Conservation (phyloP, 2,329 filamentous ascomycete genomes). For the Tothia fuscella region DNA sequence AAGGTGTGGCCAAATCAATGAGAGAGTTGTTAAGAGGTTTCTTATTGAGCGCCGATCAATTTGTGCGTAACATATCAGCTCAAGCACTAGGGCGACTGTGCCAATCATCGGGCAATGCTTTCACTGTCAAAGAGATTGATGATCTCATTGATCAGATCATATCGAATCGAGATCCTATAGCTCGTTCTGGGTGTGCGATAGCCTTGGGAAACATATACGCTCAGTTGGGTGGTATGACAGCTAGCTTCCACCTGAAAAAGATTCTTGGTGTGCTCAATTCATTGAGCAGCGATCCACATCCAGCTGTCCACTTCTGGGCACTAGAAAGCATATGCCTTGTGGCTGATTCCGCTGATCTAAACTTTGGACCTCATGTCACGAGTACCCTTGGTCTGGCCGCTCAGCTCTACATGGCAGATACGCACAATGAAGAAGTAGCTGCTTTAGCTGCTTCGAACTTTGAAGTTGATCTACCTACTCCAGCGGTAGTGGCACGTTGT, state of each 20-base stretch:
- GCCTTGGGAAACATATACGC: slow-evolving; percentile 88
- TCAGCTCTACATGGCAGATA: slow-evolving; percentile 83
- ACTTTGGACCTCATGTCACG: slow-evolving; percentile 81
- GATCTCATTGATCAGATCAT: slow-evolving; percentile 90
- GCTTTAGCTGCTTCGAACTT: slow-evolving; percentile 79
- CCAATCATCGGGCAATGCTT: slow-evolving; percentile 69
- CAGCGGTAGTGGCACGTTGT: slow-evolving; percentile 72
- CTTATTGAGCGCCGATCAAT: slow-evolving; percentile 71
- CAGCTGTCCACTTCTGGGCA: slow-evolving; percentile 92
- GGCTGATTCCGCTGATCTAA: slow-evolving; percentile 82
- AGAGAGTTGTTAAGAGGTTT: slow-evolving; percentile 66
- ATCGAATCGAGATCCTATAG: slow-evolving; percentile 81
- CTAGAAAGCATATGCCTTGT: slow-evolving; percentile 77
- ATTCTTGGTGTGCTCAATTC: slow-evolving; percentile 99
- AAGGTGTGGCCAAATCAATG: slow-evolving; percentile 63
- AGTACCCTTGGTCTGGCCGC: slow-evolving; percentile 88
- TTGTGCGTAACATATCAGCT: slow-evolving; percentile 74
- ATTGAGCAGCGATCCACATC: slow-evolving; percentile 87
- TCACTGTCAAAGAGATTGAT: slow-evolving; percentile 84
- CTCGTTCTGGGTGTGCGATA: slow-evolving; percentile 86
- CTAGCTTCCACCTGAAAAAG: slow-evolving; percentile 89
- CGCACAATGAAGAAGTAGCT: slow-evolving; percentile 73
- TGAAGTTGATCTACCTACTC: slow-evolving; percentile 72
- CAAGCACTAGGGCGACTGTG: slow-evolving; percentile 79
- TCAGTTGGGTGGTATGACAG: slow-evolving; percentile 94